phyloP scores from a whole-genome alignment of 1,139 yeast genomes.

The Arxiozyma bovina region DNA sequence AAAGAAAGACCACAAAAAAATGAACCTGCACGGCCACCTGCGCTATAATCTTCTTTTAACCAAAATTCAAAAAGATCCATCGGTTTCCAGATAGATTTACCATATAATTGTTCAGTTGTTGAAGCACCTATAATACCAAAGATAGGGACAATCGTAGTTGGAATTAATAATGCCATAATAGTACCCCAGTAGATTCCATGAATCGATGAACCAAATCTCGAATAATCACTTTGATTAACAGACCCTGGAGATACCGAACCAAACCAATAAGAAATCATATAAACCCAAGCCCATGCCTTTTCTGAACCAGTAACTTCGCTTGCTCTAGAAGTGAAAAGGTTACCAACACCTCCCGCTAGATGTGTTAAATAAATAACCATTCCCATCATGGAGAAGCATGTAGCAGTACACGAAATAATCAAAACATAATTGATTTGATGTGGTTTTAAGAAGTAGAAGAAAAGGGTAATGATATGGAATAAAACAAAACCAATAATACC shows the following conservation, averaged over 20 bases:
- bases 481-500: slow-evolving; percentile 37
- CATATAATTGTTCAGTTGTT: too few species aligned
- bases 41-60: too few species aligned
- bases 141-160: too few species aligned
- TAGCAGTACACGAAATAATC: slow-evolving; percentile 33
- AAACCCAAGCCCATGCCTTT: slow-evolving; percentile 37
- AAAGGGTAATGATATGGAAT: slow-evolving; percentile 35
- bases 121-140: too few species aligned
- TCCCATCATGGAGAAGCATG: slow-evolving; percentile 38
- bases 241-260: slow-evolving; percentile 40
- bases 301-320: slow-evolving; percentile 29
- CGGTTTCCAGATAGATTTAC: too few species aligned
- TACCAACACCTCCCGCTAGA: slow-evolving; percentile 36
- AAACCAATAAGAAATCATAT: slow-evolving; percentile 38
- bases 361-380: slow-evolving; percentile 33
- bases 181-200: too few species aligned
- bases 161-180: too few species aligned
- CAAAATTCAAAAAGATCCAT: too few species aligned
- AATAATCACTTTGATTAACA: slow-evolving; percentile 32
- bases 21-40: too few species aligned
- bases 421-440: slow-evolving; percentile 34
- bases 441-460: slow-evolving; percentile 35
- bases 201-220: too few species aligned
- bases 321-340: slow-evolving; percentile 28
- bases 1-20: too few species aligned